A percentile compares a stretch with the other conserved stretches of the same genome.
These are phyloP conservation scores for Prototheca wickerhamii DNA, from an alignment of 163 green algal species.

Conservation along the genomic window DNA sequence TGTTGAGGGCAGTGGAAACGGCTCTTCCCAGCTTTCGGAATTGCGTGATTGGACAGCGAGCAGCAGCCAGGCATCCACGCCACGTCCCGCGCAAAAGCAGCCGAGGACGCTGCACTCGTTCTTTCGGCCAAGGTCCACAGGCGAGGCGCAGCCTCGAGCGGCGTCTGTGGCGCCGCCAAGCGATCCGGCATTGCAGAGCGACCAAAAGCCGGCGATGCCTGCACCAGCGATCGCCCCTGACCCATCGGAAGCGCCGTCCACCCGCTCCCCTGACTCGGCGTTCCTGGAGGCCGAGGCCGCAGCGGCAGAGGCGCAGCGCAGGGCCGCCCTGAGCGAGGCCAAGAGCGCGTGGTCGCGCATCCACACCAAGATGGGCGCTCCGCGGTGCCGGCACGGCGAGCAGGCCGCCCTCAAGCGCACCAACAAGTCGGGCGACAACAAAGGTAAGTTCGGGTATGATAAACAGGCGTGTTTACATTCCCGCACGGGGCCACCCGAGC, in stretches of 20 bases:
- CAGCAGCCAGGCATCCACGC: no score
- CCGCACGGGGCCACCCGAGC: no score
- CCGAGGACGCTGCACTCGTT: background rate
- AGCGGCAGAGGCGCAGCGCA: background rate
- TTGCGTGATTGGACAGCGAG: background rate
- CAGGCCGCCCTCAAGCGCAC: conserved; percentile 16
- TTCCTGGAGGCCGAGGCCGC: conserved; percentile 6
- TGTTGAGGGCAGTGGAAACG: no score
- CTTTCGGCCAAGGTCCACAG: background rate
- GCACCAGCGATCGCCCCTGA: background rate
- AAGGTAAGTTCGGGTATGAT: conserved; percentile 18
- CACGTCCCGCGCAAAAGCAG: background rate
- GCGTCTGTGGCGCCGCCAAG: no score
- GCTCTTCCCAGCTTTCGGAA: no score
- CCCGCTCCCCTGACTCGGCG: background rate
- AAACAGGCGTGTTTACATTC: no score
- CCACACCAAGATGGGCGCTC: conserved; percentile 29
- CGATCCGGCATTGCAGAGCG: background rate
- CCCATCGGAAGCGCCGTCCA: no score
- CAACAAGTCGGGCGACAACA: conserved; percentile 38
- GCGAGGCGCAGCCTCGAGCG: background rate
- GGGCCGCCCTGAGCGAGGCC: conserved; percentile 1
- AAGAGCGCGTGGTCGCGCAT: conserved; percentile 42
- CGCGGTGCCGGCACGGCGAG: conserved; percentile 40
- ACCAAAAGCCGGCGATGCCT: background rate